Evolutionary conservation across 345 rosid genomes (phyloP).

Genomic region (Iberis pinnata): DNA sequence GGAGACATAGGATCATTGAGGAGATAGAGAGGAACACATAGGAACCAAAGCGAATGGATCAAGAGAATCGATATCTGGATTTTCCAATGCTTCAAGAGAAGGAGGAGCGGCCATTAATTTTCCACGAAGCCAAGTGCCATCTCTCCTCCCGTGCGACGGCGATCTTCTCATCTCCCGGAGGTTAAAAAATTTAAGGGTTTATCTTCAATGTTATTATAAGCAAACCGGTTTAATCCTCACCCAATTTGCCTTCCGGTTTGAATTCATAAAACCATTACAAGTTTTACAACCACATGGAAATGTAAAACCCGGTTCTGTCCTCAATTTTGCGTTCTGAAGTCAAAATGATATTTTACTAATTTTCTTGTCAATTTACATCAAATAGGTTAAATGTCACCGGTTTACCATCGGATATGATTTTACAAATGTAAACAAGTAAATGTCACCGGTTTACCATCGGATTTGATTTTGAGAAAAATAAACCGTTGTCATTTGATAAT

Average conservation of each 20-base stretch:
- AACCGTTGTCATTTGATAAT: background rate
- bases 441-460: background rate
- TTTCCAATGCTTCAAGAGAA: conserved; percentile 12
- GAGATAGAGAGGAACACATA: conserved; percentile 32
- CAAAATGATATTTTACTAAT: no score
- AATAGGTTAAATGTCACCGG: background rate
- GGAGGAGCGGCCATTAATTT: conserved; percentile 30
- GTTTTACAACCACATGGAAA: no score
- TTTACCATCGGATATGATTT: no score
- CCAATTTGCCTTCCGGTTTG: background rate
- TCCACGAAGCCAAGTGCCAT: conserved; percentile 32
- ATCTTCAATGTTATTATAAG: conserved; percentile 12
- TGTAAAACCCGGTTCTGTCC: background rate
- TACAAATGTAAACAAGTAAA: no score
- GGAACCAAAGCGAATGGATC: conserved; percentile 23
- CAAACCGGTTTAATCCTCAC: background rate
- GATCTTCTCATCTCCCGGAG: conserved; percentile 19
- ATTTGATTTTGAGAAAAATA: background rate
- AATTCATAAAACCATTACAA: no score
- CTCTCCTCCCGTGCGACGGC: conserved; percentile 32
- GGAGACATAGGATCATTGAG: conserved; percentile 59
- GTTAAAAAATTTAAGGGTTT: conserved; percentile 26
- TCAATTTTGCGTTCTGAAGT: background rate
- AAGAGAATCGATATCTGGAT: conserved; percentile 4
- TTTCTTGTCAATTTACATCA: no score